phyloP scores from a whole-genome alignment of 2,329 filamentous ascomycete genomes.

The Zymoseptoria tritici region DNA sequence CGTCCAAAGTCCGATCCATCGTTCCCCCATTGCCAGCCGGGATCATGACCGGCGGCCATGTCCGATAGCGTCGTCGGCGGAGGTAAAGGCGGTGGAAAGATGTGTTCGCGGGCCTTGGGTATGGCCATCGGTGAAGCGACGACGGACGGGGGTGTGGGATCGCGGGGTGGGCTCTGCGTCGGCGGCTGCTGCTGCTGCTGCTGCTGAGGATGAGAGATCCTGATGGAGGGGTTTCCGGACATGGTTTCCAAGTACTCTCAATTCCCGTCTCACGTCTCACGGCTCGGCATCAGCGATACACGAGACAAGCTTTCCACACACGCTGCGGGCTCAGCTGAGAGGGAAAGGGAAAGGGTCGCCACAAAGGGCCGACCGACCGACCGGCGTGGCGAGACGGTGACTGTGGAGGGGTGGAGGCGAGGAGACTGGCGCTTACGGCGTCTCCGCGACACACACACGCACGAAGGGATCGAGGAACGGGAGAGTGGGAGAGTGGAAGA shows the following conservation, averaged over 20 bases:
- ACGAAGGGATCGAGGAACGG: background rate
- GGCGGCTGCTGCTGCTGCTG: conserved; percentile 33
- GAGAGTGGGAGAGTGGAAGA: background rate
- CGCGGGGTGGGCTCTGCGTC: conserved; percentile 30
- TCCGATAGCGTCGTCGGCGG: conserved; percentile 54
- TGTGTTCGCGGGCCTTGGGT: conserved; percentile 45
- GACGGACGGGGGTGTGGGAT: conserved; percentile 27
- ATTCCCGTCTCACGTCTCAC: conserved; percentile 6
- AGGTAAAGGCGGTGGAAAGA: conserved; percentile 56
- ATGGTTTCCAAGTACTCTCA: conserved; percentile 7
- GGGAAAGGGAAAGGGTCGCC: background rate
- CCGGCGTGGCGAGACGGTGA: too few species aligned
- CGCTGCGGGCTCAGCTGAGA: background rate
- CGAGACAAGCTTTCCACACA: conserved; percentile 1
- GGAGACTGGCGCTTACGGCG: conserved; percentile 5
- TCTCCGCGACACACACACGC: background rate
- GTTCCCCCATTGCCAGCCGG: conserved; percentile 58
- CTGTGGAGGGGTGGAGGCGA: background rate
- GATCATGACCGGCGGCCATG: conserved; percentile 50
- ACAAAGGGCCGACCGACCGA: too few species aligned
- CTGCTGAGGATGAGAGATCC: conserved; percentile 33
- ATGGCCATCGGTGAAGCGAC: conserved; percentile 55
- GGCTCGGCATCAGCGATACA: conserved; percentile 4
- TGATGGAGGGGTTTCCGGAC: conserved; percentile 27
- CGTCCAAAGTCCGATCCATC: conserved; percentile 42